Conservation (phyloP, 2,329 filamentous ascomycete genomes). For the Daldinia sp. region DNA sequence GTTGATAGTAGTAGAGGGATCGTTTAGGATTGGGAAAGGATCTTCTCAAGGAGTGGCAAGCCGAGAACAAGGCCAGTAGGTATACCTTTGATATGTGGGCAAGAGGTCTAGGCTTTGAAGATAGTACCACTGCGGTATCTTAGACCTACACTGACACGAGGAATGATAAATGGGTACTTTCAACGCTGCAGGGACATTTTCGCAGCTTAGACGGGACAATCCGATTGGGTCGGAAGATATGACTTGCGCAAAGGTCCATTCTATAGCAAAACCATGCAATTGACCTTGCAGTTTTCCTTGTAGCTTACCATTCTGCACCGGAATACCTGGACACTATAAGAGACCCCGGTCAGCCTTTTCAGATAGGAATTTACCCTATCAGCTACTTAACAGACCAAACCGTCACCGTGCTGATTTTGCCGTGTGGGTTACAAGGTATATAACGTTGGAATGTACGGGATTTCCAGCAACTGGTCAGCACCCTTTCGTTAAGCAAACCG, state of each 20-base stretch:
- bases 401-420: not conserved
- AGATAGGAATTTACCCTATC: not conserved
- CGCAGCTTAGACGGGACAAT: slow-evolving; percentile 7
- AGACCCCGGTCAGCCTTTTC: not conserved
- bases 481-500: not conserved
- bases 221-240: slow-evolving; percentile 17
- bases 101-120: slow-evolving; percentile 14
- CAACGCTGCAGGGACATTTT: slow-evolving; percentile 1
- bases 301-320: slow-evolving; percentile 7
- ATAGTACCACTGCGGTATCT: not conserved
- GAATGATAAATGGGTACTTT: not conserved
- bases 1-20: not conserved
- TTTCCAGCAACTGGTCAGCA: not conserved
- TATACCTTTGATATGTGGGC: slow-evolving; percentile 1
- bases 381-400: not conserved
- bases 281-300: not conserved
- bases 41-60: slow-evolving; percentile 7
- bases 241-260: not conserved
- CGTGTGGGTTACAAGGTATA: not conserved
- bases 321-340: not conserved
- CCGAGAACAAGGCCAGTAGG: not conserved
- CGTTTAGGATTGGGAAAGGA: slow-evolving; percentile 9
- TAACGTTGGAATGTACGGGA: too few species aligned
- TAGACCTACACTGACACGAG: slow-evolving; percentile 1
- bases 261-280: not conserved